Base-by-base conservation (phyloP, 2,329 filamentous ascomycete species). In the Colletotrichum abscissum region DNA sequence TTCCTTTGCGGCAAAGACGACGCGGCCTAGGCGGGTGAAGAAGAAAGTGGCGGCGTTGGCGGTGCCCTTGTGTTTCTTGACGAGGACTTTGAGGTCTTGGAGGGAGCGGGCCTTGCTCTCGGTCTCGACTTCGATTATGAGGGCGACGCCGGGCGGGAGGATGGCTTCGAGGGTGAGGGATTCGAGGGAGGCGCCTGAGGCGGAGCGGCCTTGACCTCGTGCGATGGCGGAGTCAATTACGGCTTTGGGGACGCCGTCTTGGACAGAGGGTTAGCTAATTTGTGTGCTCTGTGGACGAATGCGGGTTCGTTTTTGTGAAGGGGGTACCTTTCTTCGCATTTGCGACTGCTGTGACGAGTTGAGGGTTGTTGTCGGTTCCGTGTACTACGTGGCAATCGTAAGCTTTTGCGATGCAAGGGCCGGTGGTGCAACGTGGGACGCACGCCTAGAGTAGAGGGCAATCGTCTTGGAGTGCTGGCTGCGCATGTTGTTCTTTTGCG, bases 201-300 rank as follows among this genome's bases (percentile, higher is more conserved):
- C 84, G 28, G 95, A 95, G 75, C 92, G 89, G 55, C 97, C 96
- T 81, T 98, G 95, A 1, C 97, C 97, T 59, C 95, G 92, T 16
- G 95, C 94, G 76, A 99, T 92, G 67, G 97, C 95, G 16, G 88
- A 88, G 82, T 98, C 95, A 77, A 98, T 97, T 2, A 91, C 88
- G 24, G 91, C 86, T 83, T 98, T 98, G 1, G 95, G 94, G 60
- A 98, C 92, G 76, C 93, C 94, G 73, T 91, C 92, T 89, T 55
- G 26, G 69, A n/a, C 8, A 28, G 19, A 11, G 33, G 11, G 42
- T 60, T 22, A 55, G 38, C 52, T 5, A 33, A 33, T 26, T 62
- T 65, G 28, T 46, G 14, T 38, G n/a, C 26, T 16, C 7, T 16
- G 11, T 42, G 6, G 11, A 9, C 5, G 58, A 16, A 7, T n/a